These are phyloP conservation scores for Asterella californica DNA, from an alignment of 225 moss, liverwort and hornwort species.

Conservation along the genomic window DNA sequence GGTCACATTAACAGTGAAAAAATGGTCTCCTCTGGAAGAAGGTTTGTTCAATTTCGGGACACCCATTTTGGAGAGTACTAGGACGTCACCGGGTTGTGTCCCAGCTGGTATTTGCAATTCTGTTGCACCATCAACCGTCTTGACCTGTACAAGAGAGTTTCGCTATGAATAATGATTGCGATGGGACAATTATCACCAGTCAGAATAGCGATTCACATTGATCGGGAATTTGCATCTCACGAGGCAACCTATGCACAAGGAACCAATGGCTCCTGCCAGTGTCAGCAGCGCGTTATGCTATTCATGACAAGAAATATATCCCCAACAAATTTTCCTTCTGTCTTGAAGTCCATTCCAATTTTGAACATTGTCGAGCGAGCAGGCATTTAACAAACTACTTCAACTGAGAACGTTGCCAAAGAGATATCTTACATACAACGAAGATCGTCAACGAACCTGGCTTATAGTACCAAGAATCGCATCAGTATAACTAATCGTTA, in stretches of 20 bases:
- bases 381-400: neutral
- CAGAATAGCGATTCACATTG: neutral
- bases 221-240: too few species aligned
- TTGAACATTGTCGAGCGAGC: neutral
- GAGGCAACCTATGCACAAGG: neutral
- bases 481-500: constrained; percentile 69
- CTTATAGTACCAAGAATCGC: constrained; percentile 74
- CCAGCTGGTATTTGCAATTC: constrained; percentile 84
- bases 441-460: constrained; percentile 46
- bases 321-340: too few species aligned
- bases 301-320: too few species aligned
- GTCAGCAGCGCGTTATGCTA: too few species aligned
- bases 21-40: constrained; percentile 87
- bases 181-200: neutral
- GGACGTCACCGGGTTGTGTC: constrained; percentile 90
- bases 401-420: neutral
- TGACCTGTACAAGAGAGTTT: constrained; percentile 50
- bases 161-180: neutral
- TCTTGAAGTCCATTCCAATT: neutral
- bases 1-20: constrained; percentile 83
- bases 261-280: neutral
- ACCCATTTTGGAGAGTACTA: constrained; percentile 85
- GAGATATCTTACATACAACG: neutral
- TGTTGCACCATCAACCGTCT: constrained; percentile 73
- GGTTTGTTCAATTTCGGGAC: constrained; percentile 93